Evolutionary conservation across 1,284 basidiomycete species (phyloP).

Genomic region (Marasmius sp.): DNA sequence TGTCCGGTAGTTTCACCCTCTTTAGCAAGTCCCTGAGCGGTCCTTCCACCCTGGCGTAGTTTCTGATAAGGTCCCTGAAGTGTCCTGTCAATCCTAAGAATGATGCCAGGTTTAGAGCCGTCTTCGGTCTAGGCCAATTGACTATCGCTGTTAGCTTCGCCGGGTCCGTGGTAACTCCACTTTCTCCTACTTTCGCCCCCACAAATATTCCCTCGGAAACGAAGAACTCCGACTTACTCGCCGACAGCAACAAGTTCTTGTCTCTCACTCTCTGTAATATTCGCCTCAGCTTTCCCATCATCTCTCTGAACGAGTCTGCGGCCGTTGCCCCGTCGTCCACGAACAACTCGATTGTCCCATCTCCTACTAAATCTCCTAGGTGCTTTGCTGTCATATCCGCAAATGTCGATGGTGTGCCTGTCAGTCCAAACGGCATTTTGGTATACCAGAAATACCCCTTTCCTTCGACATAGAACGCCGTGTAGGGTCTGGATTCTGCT

Average conservation of each 20-base stretch:
- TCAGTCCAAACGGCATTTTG: constrained; percentile 41
- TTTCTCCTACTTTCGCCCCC: constrained; percentile 25
- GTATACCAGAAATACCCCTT: constrained; percentile 35
- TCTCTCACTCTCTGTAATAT: constrained; percentile 23
- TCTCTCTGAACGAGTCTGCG: constrained; percentile 25
- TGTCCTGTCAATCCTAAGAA: constrained; percentile 2
- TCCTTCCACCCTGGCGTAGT: background rate
- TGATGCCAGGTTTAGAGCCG: constrained; percentile 22
- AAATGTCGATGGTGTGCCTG: constrained; percentile 37
- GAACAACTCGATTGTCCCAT: constrained; percentile 27
- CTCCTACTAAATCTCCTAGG: constrained; percentile 31
- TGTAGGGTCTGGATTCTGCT: constrained; percentile 30
- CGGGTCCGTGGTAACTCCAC: constrained; percentile 31
- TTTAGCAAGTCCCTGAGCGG: background rate
- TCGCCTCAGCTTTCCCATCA: constrained; percentile 18
- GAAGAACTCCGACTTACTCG: constrained; percentile 30
- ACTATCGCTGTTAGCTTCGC: constrained; percentile 32
- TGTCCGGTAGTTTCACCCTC: background rate
- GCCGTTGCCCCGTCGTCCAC: constrained; percentile 31
- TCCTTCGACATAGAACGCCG: constrained; percentile 38
- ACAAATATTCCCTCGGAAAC: constrained; percentile 30
- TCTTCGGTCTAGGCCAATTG: constrained; percentile 28
- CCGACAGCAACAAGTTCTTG: constrained; percentile 27
- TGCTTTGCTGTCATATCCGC: constrained; percentile 27
- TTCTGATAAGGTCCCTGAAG: background rate